Evolutionary conservation across 2,329 filamentous ascomycete species (phyloP), one percentile per base, ranked within the genome.

Genomic region (Gremmenia infestans): DNA sequence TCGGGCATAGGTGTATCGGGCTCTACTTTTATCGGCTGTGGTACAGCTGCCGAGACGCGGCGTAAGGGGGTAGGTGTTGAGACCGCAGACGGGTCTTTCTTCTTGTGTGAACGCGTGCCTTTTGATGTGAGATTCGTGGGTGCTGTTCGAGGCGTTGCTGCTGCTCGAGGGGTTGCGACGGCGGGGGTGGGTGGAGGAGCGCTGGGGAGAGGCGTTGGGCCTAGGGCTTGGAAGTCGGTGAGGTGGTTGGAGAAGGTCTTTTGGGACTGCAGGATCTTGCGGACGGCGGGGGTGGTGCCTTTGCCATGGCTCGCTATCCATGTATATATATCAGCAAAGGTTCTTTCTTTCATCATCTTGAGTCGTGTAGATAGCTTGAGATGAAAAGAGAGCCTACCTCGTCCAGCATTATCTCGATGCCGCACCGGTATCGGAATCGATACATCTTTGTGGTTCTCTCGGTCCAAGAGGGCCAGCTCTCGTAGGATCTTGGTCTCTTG

Each of bases 171-270:
- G 14, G 53, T 48, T 2, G 60, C 54, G 28, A 51, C 53, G 57
- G 58, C 51, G 25, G 62, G 50, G 23, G 71, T 63, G 3, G 70
- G 65, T 15, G 73, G 59, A 17, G 60, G 17, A n/a, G 57, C 35
- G 43, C 39, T 53, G 71, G 71, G 55, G 67, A 71, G 54, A 74
- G 74, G 49, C 71, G 70, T 32, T 74, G 73, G n/a, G 36, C 51
- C 54, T 57, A 78, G 74, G 8, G 89, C 89, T 63, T 88, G 80
- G 70, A 87, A 90, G 70, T 94, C 89, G 63, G 89, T 87, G 48
- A 93, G 79, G 70, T 93, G 86, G 73, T 94, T 91, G 60, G 84
- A 83, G 71, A 93, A 93, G 3, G 88, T 91, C 74, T 93, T 91
- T 68, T 91, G 87, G 25, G 86, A 90, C 62, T 86, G 83, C 54